Percentiles rank a stretch among this genome's conserved stretches.
phyloP scores from a whole-genome alignment of 1,284 basidiomycete genomes.

The Ceratobasidium sp. region DNA sequence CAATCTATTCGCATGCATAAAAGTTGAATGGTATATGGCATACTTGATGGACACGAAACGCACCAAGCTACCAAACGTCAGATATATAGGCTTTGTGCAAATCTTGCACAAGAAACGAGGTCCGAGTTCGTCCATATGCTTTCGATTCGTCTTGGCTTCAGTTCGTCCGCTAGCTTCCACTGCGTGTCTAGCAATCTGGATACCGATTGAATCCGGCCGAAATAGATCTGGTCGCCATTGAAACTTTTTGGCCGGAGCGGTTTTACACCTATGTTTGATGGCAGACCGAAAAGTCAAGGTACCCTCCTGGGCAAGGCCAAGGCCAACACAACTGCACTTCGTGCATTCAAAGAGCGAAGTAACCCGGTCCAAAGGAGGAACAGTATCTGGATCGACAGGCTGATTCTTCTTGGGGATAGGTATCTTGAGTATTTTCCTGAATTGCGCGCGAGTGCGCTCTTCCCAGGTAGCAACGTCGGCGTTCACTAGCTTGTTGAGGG shows the following conservation, averaged over 20 bases:
- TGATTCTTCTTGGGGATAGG: slow-evolving; percentile 31
- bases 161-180: not conserved
- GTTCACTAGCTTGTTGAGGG: slow-evolving; percentile 9
- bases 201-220: slow-evolving; percentile 11
- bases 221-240: slow-evolving; percentile 14
- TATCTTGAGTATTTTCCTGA: slow-evolving; percentile 26
- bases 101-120: slow-evolving; percentile 14
- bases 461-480: slow-evolving; percentile 17
- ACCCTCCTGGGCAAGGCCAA: slow-evolving; percentile 22
- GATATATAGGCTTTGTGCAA: slow-evolving; percentile 11
- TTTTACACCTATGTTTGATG: slow-evolving; percentile 24
- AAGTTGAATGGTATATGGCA: no score
- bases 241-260: slow-evolving; percentile 7
- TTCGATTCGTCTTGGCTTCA: slow-evolving; percentile 2
- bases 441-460: slow-evolving; percentile 21
- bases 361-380: slow-evolving; percentile 24
- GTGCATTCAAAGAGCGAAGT: slow-evolving; percentile 32
- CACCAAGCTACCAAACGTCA: slow-evolving; percentile 16
- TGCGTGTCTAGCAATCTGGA: slow-evolving; percentile 15
- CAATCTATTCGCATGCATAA: slow-evolving; percentile 3
- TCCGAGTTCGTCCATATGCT: slow-evolving; percentile 18
- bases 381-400: not conserved
- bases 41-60: not conserved
- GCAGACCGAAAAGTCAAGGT: slow-evolving; percentile 29
- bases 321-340: slow-evolving; percentile 19